Percentiles rank a stretch among this genome's conserved stretches.
Evolutionary conservation across 2,329 filamentous ascomycete species (phyloP).

Genomic region (Fusarium verticillioides): DNA sequence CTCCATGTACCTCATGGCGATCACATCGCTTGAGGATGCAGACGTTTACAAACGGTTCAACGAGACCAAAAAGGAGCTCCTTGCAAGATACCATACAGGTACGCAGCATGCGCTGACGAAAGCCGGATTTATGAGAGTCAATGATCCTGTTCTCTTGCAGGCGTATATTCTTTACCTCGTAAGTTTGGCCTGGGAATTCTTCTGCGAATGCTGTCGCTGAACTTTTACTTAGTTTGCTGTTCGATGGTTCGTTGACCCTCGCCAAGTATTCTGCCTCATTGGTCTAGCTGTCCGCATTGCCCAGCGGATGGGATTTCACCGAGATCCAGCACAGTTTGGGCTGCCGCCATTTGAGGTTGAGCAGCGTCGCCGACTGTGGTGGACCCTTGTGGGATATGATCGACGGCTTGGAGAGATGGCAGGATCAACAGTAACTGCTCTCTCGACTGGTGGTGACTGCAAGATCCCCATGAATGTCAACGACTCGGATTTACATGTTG

Average conservation of each 20-base stretch:
- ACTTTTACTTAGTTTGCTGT: constrained; percentile 53
- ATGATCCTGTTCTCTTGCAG: constrained; percentile 73
- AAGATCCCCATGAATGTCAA: constrained; percentile 70
- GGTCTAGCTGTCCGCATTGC: constrained; percentile 75
- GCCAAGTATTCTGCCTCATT: constrained; percentile 61
- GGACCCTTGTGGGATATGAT: constrained; percentile 76
- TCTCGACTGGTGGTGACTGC: constrained; percentile 65
- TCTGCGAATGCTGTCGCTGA: background rate
- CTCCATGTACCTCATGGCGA: constrained; percentile 68
- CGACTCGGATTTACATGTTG: constrained; percentile 67
- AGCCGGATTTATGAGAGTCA: constrained; percentile 73
- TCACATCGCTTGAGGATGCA: constrained; percentile 67
- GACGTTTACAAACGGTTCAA: constrained; percentile 66
- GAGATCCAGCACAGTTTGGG: constrained; percentile 65
- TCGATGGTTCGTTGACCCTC: constrained; percentile 68
- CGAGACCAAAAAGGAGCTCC: constrained; percentile 62
- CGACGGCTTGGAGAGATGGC: constrained; percentile 75
- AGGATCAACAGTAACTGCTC: constrained; percentile 66
- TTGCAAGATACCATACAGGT: constrained; percentile 65
- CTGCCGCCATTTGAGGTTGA: constrained; percentile 72
- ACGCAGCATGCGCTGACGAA: constrained; percentile 74
- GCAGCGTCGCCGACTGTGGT: constrained; percentile 78
- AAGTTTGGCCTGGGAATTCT: constrained; percentile 43
- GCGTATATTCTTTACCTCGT: constrained; percentile 75
- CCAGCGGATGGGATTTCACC: constrained; percentile 75